Evolutionary conservation across 768 basidiomycete genomes (phyloP), one percentile per base, ranked within the genome.

Genomic region (Amanita fuliginea): DNA sequence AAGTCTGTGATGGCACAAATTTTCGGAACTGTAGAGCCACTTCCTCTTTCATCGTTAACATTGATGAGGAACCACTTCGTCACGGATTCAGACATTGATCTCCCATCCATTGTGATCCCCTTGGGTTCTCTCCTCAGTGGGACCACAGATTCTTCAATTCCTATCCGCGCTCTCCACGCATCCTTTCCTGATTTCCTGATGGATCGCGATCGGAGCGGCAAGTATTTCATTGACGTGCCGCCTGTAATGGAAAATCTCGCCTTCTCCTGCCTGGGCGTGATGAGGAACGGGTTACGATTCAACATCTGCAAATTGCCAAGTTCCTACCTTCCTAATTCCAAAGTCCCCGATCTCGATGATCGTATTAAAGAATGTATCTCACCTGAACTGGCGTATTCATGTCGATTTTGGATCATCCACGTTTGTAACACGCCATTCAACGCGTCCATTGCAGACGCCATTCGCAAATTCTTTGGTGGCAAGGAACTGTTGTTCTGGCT

Each of bases 151-250:
- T 24, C 19, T 28, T 33, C 32, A 2, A 42, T 42, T 9, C 57
- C 56, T 10, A 56, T 67, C 35, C 58, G 54, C 2, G 55, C 62
- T 1, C 58, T 68, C n/a, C 67, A 69, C 48, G 57, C 62, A 10
- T 68, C 67, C 2, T 67, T 69, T 46, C 54, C 53, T 1, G 68
- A 70, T 39, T 70, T 62, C 45, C 50, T 68, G 16, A 49, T 51
- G 1, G 59, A 65, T 7, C 24, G 51, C 1, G 26, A 35, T 24
- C 61, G 64, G 9, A 60, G 60, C 26, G 52, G 51, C 6, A 45
- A 36, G 3, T 67, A 63, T 43, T 50, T 46, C 43, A 28, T 46
- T 11, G 52, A 47, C 6, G 30, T 8, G 2, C 46, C 51, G 11
- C 26, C 46, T 35, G 21, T 18, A 5, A 9, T 9, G 39, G 42